These are phyloP conservation scores for Dorcoceras hygrometricum DNA, from an alignment of 257 asterid genomes.

Conservation along the genomic window DNA sequence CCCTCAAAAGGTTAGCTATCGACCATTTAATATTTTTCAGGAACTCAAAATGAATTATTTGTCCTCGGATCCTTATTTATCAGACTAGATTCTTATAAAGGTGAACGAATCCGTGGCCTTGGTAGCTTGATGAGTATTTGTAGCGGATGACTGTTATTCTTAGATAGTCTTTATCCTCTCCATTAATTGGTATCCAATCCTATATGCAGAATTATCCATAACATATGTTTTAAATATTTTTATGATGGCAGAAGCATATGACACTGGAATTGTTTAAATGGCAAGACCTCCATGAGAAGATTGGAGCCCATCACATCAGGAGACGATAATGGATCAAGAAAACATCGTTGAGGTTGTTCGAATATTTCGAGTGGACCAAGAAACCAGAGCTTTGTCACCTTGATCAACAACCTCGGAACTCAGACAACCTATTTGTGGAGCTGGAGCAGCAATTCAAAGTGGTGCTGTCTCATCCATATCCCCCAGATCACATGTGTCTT, in stretches of 20 bases:
- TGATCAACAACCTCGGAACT: slow-evolving; percentile 21
- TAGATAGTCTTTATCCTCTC: neutral
- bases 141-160: neutral
- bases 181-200: neutral
- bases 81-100: neutral
- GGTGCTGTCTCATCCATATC: slow-evolving; percentile 23
- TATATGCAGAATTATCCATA: neutral
- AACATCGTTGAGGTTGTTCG: slow-evolving; percentile 1
- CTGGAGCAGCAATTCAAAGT: slow-evolving; percentile 29
- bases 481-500: slow-evolving; percentile 24
- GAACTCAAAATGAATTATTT: neutral
- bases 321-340: neutral
- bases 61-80: slow-evolving; percentile 15
- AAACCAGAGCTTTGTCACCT: slow-evolving; percentile 22
- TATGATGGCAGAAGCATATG: slow-evolving; percentile 46
- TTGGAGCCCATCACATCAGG: slow-evolving; percentile 7
- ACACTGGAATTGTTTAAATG: slow-evolving; percentile 26
- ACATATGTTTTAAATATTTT: slow-evolving; percentile 20
- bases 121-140: neutral
- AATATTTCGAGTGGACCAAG: slow-evolving; percentile 19
- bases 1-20: neutral
- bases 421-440: slow-evolving; percentile 16
- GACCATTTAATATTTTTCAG: neutral
- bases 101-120: neutral
- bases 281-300: slow-evolving; percentile 33